phyloP scores from a whole-genome alignment of 257 asterid genomes.

The Paraleonurus japonicus region DNA sequence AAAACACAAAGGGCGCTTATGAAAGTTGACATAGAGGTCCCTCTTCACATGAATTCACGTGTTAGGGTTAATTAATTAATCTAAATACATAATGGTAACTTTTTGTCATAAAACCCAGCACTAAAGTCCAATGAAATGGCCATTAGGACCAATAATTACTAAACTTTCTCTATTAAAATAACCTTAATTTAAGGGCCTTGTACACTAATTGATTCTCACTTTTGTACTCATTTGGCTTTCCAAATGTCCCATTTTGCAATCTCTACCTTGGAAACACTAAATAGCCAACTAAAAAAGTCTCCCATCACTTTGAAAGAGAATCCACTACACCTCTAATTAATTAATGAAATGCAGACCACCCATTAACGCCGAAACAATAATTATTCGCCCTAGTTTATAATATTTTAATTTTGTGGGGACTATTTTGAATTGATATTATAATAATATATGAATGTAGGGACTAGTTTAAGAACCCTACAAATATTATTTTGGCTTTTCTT shows the following conservation, averaged over 20 bases:
- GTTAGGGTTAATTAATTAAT: conserved; percentile 34
- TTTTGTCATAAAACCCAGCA: conserved; percentile 30
- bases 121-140: conserved; percentile 43
- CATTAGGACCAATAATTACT: conserved; percentile 43
- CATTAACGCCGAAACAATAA: conserved; percentile 36
- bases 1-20: background rate
- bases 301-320: conserved; percentile 36
- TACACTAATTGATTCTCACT: conserved; percentile 29
- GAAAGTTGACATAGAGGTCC: conserved; percentile 46
- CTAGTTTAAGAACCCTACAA: conserved; percentile 8
- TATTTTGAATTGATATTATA: background rate
- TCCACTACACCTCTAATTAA: conserved; percentile 33
- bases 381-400: conserved; percentile 29
- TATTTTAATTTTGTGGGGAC: conserved; percentile 27
- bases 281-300: conserved; percentile 29
- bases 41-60: conserved; percentile 69
- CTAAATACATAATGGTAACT: conserved; percentile 24
- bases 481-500: conserved; percentile 10
- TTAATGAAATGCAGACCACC: conserved; percentile 55
- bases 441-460: conserved; percentile 17
- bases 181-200: conserved; percentile 21
- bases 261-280: conserved; percentile 26
- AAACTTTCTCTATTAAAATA: conserved; percentile 18
- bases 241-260: conserved; percentile 20
- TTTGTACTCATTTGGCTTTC: conserved; percentile 37